Evolutionary conservation across 2,329 filamentous ascomycete genomes (phyloP).

Genomic region (Aureobasidium sp.): DNA sequence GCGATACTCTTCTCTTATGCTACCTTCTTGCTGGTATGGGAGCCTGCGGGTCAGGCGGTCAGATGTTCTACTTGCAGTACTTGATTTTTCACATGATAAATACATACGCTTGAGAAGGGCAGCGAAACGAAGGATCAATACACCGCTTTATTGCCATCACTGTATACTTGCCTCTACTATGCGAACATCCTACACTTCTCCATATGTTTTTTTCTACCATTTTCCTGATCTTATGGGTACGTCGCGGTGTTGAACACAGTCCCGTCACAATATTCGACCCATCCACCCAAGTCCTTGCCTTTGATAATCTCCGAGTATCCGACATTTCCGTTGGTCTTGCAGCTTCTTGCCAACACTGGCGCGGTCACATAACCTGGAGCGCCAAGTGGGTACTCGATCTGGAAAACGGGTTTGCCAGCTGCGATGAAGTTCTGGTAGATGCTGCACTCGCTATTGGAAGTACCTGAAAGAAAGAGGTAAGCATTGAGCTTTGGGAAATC

Average conservation of each 20-base stretch:
- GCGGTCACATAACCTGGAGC: constrained; percentile 32
- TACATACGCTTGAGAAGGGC: background rate
- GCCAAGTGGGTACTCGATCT: constrained; percentile 61
- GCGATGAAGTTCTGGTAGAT: constrained; percentile 52
- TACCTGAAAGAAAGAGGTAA: constrained; percentile 18
- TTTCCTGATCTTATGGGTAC: background rate
- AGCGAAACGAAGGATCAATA: background rate
- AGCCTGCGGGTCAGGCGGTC: too few species aligned
- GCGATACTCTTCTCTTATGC: too few species aligned
- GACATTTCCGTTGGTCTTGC: constrained; percentile 32
- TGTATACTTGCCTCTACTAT: background rate
- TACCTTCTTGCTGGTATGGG: too few species aligned
- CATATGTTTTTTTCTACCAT: background rate
- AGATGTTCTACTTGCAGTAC: too few species aligned
- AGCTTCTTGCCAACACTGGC: constrained; percentile 32
- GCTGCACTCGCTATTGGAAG: constrained; percentile 52
- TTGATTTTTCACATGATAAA: too few species aligned
- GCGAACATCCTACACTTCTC: background rate
- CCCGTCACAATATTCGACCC: constrained; percentile 36
- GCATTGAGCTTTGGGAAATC: background rate
- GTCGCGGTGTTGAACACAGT: background rate
- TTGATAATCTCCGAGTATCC: constrained; percentile 49
- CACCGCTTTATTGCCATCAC: background rate
- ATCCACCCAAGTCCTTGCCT: constrained; percentile 56
- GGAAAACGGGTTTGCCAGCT: constrained; percentile 60